Evolutionary conservation across 306 rosid genomes (phyloP).

Genomic region (Elaeagnus macrophylla): DNA sequence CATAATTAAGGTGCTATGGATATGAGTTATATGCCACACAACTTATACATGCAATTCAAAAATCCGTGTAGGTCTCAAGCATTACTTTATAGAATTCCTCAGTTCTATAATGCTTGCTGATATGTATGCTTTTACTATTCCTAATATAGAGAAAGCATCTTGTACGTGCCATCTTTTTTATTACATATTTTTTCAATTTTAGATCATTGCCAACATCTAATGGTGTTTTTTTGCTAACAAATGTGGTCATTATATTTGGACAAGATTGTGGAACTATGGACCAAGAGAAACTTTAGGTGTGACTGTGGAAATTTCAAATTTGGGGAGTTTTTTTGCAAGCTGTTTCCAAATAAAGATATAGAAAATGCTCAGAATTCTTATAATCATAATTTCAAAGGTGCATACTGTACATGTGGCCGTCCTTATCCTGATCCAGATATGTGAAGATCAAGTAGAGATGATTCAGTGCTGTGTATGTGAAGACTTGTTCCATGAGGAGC

Average conservation of each 20-base stretch:
- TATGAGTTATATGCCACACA: too few species aligned
- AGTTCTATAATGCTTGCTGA: too few species aligned
- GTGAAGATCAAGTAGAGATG: constrained; percentile 92
- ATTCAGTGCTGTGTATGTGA: constrained; percentile 93
- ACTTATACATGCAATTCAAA: too few species aligned
- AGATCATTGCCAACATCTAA: background rate
- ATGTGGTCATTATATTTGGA: constrained; percentile 2
- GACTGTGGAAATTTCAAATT: constrained; percentile 97
- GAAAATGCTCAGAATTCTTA: constrained; percentile 66
- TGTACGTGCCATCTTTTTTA: too few species aligned
- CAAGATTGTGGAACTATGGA: constrained; percentile 95
- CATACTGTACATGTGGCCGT: constrained; percentile 81
- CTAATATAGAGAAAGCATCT: too few species aligned
- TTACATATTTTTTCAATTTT: background rate
- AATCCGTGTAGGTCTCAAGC: too few species aligned
- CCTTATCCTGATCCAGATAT: constrained; percentile 93
- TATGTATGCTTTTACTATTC: too few species aligned
- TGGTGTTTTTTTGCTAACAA: background rate
- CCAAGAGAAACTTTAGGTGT: constrained; percentile 88
- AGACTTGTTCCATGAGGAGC: constrained; percentile 99
- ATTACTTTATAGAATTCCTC: too few species aligned
- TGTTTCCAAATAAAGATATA: constrained; percentile 64
- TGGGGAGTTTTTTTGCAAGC: constrained; percentile 79
- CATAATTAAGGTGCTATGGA: too few species aligned
- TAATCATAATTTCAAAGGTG: constrained; percentile 89